Base-by-base conservation (phyloP, 148 eudicot genomes). In the Rhododendron ferrugineum region DNA sequence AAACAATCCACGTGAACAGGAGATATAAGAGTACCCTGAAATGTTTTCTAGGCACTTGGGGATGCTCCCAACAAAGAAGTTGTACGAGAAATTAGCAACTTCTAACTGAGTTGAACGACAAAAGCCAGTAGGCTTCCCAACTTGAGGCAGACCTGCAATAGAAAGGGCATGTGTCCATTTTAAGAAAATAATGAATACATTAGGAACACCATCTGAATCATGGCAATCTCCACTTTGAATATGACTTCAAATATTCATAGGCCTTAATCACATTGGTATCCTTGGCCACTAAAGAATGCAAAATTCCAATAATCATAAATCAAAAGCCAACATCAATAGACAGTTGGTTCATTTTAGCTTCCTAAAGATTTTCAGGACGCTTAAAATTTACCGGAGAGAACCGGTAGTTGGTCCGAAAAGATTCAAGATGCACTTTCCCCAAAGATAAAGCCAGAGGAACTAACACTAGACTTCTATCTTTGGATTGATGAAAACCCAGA, bases 41-140 rank as follows among this genome's bases (percentile, higher is more conserved):
- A 97, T 91, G 88, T 88, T 84, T 32, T 89, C 91, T 90, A 97
- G 89, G 92, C 99, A 97, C 88, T 92, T 92, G 15, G 99, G 98
- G 74, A 97, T 89, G 87, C 68, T 85, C 47, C 99, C 99, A 84
- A 85, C 86, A 47, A 97, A 89, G 87, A 94, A 95, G 82, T 95
- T 97, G 86, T 89, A 92, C 5, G 98, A 94, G 80, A 97, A 92
- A 87, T 97, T 96, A 52, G 92, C 95, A 79, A 88, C 89, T 90
- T 89, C 93, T n/a, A 97, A 86, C 83, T 90, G 94, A 89, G 98
- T 88, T 36, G 92, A 91, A 81, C 90, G 91, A 85, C 99, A 97
- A 49, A 95, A 90, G 49, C 98, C 98, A 40, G 92, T 80, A 56
- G 88, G 81, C 66, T 89, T n/a, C 87, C 83, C 85, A 86, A 81